phyloP scores from a whole-genome alignment of 192 early-diverging fungal genomes.

The Coemansia sp. region DNA sequence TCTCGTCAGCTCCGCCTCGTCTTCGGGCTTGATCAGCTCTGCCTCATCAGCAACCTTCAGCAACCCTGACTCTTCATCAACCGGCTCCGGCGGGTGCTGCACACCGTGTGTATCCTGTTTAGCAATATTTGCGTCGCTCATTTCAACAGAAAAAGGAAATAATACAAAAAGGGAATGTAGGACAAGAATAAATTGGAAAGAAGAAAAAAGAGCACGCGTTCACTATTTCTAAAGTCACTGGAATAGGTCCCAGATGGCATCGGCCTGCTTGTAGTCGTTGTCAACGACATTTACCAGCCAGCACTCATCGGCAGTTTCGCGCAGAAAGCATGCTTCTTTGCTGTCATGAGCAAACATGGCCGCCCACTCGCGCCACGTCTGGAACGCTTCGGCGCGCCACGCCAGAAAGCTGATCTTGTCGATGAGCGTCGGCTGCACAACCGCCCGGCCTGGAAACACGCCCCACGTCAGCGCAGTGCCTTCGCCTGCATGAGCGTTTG shows the following conservation, averaged over 20 bases:
- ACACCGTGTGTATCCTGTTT: too few relatives aligned
- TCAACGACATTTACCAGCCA: slow-evolving; percentile 94
- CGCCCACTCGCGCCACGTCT: slow-evolving; percentile 91
- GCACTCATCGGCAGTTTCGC: slow-evolving; percentile 67
- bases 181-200: slow-evolving; percentile 7
- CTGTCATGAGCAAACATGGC: slow-evolving; percentile 63
- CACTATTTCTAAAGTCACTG: slow-evolving; percentile 5
- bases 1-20: too few relatives aligned
- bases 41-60: too few relatives aligned
- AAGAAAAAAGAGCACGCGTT: neutral
- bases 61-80: too few relatives aligned
- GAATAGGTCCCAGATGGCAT: slow-evolving; percentile 51
- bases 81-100: too few relatives aligned
- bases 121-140: too few relatives aligned
- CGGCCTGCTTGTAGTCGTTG: slow-evolving; percentile 81
- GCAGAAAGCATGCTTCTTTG: slow-evolving; percentile 58
- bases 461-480: slow-evolving; percentile 92
- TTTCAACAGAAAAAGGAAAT: too few relatives aligned
- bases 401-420: slow-evolving; percentile 89
- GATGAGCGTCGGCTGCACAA: slow-evolving; percentile 96
- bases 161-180: too few relatives aligned
- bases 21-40: too few relatives aligned
- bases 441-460: slow-evolving; percentile 94
- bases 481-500: slow-evolving; percentile 52
- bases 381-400: slow-evolving; percentile 96